Percentiles rank a stretch among this genome's conserved stretches.
Conservation (phyloP, 208 protist genomes). For the Entamoeba histolytica region DNA sequence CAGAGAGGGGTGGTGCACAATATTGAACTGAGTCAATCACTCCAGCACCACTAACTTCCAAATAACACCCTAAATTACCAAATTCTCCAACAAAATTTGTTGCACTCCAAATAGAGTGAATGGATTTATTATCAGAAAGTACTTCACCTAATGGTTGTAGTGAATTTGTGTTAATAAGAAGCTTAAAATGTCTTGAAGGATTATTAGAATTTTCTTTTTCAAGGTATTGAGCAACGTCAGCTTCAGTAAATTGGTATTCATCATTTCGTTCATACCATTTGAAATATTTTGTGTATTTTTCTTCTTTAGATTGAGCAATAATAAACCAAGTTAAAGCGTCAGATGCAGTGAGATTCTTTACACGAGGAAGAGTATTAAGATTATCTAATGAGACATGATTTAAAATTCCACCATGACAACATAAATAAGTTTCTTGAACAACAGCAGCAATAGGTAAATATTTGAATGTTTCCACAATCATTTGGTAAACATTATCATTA, state of each 20-base stretch:
- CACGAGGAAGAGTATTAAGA: background rate
- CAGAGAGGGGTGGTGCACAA: background rate
- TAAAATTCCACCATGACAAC: conserved; percentile 24
- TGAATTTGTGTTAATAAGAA: background rate
- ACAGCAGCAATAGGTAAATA: background rate
- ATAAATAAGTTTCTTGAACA: background rate
- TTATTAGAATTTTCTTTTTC: background rate
- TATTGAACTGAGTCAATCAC: background rate
- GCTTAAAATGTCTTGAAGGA: background rate
- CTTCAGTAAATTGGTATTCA: background rate
- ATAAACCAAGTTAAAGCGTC: background rate
- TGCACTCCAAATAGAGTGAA: background rate
- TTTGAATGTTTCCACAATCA: conserved; percentile 13
- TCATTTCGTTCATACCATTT: background rate
- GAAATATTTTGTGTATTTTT: background rate
- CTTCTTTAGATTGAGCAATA: background rate
- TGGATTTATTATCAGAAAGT: background rate
- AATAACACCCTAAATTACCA: background rate
- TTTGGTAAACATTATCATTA: conserved; percentile 4
- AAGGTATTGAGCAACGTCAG: background rate
- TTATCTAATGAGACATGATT: conserved; percentile 3
- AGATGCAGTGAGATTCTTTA: background rate
- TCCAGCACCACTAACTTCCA: background rate
- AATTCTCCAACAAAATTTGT: background rate
- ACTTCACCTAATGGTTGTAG: background rate